These are phyloP conservation scores for Mollisiaceae sp. DNA, from an alignment of 2,329 filamentous ascomycete species.

Conservation along the genomic window DNA sequence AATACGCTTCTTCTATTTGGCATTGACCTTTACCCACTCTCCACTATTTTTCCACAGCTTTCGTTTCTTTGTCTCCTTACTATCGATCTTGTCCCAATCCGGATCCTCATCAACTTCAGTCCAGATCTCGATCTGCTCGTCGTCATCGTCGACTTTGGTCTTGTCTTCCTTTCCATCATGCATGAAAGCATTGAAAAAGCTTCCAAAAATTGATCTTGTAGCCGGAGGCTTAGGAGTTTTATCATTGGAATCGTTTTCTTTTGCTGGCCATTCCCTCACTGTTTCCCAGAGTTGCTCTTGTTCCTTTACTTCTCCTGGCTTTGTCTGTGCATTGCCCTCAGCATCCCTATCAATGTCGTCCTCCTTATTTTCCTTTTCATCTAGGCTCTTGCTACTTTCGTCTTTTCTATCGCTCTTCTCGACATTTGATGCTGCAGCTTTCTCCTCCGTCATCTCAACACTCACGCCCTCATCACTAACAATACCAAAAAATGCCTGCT, in stretches of 20 bases:
- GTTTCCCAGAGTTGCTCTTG: slow-evolving; percentile 3
- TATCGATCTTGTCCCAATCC: slow-evolving; percentile 1
- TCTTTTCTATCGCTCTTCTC: background rate
- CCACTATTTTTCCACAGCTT: slow-evolving; percentile 1
- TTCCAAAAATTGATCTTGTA: background rate
- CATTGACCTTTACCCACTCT: slow-evolving; percentile 5
- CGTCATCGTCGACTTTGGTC: background rate
- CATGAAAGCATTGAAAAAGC: background rate
- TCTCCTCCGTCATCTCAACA: background rate
- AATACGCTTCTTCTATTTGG: background rate
- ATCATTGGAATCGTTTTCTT: background rate
- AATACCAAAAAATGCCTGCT: background rate
- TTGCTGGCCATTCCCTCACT: background rate
- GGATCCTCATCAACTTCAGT: background rate
- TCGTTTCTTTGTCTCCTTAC: slow-evolving; percentile 13
- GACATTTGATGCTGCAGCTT: background rate
- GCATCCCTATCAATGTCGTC: slow-evolving; percentile 1
- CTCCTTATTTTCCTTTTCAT: background rate
- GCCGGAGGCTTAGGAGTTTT: background rate
- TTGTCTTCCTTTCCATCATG: background rate
- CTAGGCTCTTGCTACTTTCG: background rate
- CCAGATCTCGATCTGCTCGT: slow-evolving; percentile 4
- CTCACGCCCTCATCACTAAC: background rate
- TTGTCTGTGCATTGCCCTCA: background rate
- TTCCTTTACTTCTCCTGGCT: background rate